These are phyloP conservation scores for Pythium aquatile DNA, from an alignment of 352 stramenopile genomes.

Conservation along the genomic window DNA sequence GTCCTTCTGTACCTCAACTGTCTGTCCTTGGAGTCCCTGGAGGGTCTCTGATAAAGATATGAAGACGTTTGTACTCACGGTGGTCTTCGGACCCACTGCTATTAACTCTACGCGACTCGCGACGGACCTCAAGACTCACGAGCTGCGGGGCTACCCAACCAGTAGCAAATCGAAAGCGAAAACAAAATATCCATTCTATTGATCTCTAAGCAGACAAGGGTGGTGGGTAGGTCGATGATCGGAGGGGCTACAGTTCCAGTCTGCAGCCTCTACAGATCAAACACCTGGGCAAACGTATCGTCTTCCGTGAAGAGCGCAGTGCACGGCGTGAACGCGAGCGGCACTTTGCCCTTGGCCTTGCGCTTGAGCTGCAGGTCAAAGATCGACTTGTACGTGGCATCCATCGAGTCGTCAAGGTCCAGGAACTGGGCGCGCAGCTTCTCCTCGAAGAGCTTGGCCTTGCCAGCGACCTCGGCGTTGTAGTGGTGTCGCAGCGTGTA, in stretches of 20 bases:
- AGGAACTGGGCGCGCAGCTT: conserved; percentile 79
- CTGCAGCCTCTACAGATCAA: conserved; percentile 64
- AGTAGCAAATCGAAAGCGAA: conserved; percentile 9
- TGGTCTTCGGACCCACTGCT: not conserved
- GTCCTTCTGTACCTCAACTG: not conserved
- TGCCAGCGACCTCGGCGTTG: conserved; percentile 89
- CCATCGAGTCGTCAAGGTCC: conserved; percentile 67
- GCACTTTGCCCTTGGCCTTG: conserved; percentile 75
- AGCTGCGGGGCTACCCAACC: not conserved
- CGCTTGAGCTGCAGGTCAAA: conserved; percentile 84
- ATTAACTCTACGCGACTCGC: not conserved
- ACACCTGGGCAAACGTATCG: conserved; percentile 65
- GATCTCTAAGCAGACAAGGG: conserved; percentile 20
- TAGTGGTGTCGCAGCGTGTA: conserved; percentile 94
- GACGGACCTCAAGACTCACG: not conserved
- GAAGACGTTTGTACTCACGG: not conserved
- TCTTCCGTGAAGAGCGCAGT: conserved; percentile 59
- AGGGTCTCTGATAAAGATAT: conserved; percentile 9
- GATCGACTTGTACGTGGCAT: conserved; percentile 78
- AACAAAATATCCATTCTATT: conserved; percentile 34
- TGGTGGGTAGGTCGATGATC: not conserved
- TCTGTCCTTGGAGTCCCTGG: not conserved
- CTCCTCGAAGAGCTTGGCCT: conserved; percentile 91
- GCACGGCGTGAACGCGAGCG: conserved; percentile 66
- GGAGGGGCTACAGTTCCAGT: conserved; percentile 20